Conservation (phyloP, 129 eudicot genomes). For the Arctium minus region DNA sequence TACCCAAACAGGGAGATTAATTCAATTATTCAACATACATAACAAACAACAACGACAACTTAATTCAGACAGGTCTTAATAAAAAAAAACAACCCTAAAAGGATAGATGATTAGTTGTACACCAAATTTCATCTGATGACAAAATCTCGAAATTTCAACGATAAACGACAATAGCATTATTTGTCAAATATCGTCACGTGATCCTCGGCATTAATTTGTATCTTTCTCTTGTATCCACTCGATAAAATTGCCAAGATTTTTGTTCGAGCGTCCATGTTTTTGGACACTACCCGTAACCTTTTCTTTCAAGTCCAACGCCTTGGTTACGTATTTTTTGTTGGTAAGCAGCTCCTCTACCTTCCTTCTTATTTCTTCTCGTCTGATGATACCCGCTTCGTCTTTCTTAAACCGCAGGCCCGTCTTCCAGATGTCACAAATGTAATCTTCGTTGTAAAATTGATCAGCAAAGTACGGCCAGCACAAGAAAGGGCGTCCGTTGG, state of each 20-base stretch:
- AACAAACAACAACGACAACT: background rate
- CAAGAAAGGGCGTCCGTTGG: conserved; percentile 63
- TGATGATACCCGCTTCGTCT: conserved; percentile 47
- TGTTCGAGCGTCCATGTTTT: conserved; percentile 36
- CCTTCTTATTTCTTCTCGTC: conserved; percentile 32
- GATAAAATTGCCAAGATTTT: conserved; percentile 33
- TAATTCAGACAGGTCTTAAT: background rate
- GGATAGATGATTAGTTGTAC: background rate
- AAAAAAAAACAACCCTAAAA: background rate
- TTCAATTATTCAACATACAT: background rate
- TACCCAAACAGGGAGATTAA: background rate
- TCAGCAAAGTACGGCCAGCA: conserved; percentile 85
- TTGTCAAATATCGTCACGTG: background rate
- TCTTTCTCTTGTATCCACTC: conserved; percentile 36
- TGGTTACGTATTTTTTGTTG: conserved; percentile 21
- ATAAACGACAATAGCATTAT: background rate
- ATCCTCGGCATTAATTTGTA: background rate
- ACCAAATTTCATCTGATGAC: background rate
- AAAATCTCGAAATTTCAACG: background rate
- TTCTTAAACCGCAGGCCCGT: conserved; percentile 45
- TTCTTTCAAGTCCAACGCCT: conserved; percentile 36
- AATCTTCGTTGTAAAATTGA: conserved; percentile 51
- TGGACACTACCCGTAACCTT: conserved; percentile 6
- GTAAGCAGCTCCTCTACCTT: conserved; percentile 41
- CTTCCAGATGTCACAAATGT: conserved; percentile 57